Conservation (phyloP, 2,329 filamentous ascomycete genomes). For the Fonsecaea monophora region DNA sequence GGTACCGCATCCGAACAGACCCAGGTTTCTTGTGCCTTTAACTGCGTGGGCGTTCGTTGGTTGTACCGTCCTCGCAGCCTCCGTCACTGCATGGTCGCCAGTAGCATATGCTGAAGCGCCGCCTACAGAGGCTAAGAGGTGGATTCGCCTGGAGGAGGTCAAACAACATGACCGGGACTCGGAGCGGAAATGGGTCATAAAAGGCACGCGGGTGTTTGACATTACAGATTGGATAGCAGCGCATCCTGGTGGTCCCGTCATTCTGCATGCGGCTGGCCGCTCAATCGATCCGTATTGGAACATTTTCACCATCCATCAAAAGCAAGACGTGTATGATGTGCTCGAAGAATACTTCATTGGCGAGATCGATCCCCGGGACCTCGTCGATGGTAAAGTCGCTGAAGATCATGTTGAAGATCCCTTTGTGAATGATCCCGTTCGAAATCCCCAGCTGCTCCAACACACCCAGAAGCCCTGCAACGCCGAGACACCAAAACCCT, state of each 20-base stretch:
- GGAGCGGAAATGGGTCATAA: constrained; percentile 67
- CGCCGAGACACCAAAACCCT: constrained; percentile 63
- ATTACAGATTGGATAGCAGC: constrained; percentile 72
- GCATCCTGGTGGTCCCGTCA: constrained; percentile 72
- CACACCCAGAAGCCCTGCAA: constrained; percentile 66
- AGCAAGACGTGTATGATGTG: constrained; percentile 68
- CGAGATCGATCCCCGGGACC: constrained; percentile 64
- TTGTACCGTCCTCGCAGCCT: constrained; percentile 15
- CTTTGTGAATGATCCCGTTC: constrained; percentile 60
- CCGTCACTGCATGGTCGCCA: constrained; percentile 4
- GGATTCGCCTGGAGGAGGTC: constrained; percentile 41
- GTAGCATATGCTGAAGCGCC: constrained; percentile 34
- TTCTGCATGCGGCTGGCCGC: constrained; percentile 69
- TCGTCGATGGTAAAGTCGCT: constrained; percentile 63
- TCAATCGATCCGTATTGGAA: constrained; percentile 73
- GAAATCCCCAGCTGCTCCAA: constrained; percentile 60
- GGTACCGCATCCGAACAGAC: neutral
- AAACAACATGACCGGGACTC: constrained; percentile 51
- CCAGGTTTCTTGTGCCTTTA: neutral
- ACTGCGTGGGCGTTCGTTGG: constrained; percentile 7
- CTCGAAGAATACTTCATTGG: constrained; percentile 70
- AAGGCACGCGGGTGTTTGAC: constrained; percentile 70
- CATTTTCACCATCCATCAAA: constrained; percentile 73
- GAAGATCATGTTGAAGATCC: constrained; percentile 47
- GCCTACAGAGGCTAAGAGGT: neutral